phyloP scores from a whole-genome alignment of 1,139 yeast genomes.

The Suhomyces chickasaworum region DNA sequence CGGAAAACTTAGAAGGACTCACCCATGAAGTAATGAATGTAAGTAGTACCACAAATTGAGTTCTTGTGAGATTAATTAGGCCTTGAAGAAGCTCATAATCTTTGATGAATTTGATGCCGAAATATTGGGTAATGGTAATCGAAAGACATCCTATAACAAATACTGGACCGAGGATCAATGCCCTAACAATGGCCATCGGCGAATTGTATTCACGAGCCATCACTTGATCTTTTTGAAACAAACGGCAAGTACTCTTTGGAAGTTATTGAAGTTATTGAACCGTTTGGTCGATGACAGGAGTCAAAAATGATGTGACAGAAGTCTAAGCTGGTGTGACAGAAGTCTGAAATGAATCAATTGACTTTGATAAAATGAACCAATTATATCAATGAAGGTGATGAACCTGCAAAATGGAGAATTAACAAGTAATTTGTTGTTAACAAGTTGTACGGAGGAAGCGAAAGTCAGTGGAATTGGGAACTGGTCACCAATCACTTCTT shows the following conservation, averaged over 20 bases:
- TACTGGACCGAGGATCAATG: slow-evolving; percentile 31
- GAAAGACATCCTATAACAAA: slow-evolving; percentile 51
- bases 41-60: slow-evolving; percentile 50
- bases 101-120: slow-evolving; percentile 30
- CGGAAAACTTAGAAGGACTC: slow-evolving; percentile 43
- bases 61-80: slow-evolving; percentile 49
- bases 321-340: neutral
- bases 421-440: neutral
- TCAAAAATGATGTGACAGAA: neutral
- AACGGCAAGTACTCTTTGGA: too few species aligned
- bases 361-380: neutral
- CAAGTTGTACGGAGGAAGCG: neutral
- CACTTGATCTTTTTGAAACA: neutral
- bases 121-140: slow-evolving; percentile 44
- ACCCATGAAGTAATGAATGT: slow-evolving; percentile 45
- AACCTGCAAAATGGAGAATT: neutral
- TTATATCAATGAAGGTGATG: neutral
- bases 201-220: slow-evolving; percentile 9
- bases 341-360: neutral
- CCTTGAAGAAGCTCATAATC: slow-evolving; percentile 35
- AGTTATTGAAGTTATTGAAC: neutral
- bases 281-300: neutral
- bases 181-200: slow-evolving; percentile 30
- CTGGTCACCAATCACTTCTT: neutral
- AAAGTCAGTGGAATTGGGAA: neutral